These are phyloP conservation scores for Codiaeum variegatum DNA, from an alignment of 441 rosid genomes.

Conservation along the genomic window DNA sequence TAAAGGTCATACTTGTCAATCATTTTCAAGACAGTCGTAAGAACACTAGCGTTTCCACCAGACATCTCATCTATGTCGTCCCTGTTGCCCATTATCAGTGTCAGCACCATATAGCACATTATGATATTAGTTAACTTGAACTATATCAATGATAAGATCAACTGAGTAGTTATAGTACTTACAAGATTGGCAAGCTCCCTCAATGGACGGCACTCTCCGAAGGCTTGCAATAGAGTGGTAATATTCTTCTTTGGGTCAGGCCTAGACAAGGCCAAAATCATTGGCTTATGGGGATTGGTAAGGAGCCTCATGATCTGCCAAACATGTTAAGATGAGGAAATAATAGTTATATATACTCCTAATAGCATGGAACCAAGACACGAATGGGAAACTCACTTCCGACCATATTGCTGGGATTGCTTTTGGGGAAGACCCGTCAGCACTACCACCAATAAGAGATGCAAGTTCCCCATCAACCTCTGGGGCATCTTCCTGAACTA, in stretches of 20 bases:
- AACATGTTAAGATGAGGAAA: slow-evolving; percentile 13
- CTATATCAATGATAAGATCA: too few species aligned
- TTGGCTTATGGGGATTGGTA: slow-evolving; percentile 84
- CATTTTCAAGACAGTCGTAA: slow-evolving; percentile 77
- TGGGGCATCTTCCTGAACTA: slow-evolving; percentile 77
- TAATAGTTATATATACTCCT: not conserved
- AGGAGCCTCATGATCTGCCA: slow-evolving; percentile 92
- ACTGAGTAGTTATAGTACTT: slow-evolving; percentile 18
- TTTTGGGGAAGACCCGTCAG: slow-evolving; percentile 83
- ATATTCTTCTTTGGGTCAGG: slow-evolving; percentile 98
- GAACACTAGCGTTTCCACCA: slow-evolving; percentile 69
- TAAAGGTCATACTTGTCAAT: slow-evolving; percentile 89
- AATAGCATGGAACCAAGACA: not conserved
- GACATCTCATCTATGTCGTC: slow-evolving; percentile 92
- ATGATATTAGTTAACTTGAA: too few species aligned
- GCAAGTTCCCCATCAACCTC: slow-evolving; percentile 79
- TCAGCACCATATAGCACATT: slow-evolving; percentile 39
- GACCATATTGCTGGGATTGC: slow-evolving; percentile 87
- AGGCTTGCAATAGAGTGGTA: slow-evolving; percentile 91
- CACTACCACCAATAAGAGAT: slow-evolving; percentile 41
- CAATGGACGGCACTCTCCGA: slow-evolving; percentile 89
- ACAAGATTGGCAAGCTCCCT: slow-evolving; percentile 94
- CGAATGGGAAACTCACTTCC: slow-evolving; percentile 52
- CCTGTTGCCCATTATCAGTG: slow-evolving; percentile 90
- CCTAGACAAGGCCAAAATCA: slow-evolving; percentile 98